phyloP scores from a whole-genome alignment of 2,329 filamentous ascomycete genomes.

The Sporothrix euskadiensis region DNA sequence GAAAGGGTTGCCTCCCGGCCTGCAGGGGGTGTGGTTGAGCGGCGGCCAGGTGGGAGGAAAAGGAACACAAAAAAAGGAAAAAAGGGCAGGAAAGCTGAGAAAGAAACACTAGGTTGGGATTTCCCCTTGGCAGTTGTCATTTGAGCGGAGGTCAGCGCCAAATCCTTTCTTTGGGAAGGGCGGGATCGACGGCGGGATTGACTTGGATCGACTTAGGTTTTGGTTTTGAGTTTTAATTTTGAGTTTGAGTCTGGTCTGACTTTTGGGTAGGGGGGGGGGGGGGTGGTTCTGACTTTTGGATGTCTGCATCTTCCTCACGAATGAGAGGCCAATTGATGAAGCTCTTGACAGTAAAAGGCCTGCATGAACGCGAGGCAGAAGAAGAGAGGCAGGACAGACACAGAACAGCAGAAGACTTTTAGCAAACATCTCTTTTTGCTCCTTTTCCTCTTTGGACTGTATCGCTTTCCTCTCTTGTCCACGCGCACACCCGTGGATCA shows the following conservation, averaged over 20 bases:
- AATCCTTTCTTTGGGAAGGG: background rate
- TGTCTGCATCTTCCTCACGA: background rate
- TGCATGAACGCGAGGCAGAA: background rate
- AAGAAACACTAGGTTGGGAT: background rate
- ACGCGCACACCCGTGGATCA: constrained; percentile 5
- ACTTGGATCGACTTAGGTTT: background rate
- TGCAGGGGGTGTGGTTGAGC: background rate
- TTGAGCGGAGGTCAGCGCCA: background rate
- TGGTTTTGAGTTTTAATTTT: background rate
- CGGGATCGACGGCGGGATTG: background rate
- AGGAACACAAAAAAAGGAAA: background rate
- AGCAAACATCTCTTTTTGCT: background rate
- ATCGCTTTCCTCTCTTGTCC: background rate
- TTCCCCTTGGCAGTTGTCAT: background rate
- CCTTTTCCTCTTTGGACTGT: background rate
- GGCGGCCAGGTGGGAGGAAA: background rate
- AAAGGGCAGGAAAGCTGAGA: background rate
- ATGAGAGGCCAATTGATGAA: background rate
- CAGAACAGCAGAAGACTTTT: background rate
- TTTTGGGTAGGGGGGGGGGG: background rate
- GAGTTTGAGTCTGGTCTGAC: background rate
- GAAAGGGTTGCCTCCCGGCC: constrained; percentile 16
- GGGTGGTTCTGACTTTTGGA: background rate
- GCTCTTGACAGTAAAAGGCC: background rate
- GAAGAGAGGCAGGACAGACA: background rate